Evolutionary conservation across 1,139 yeast species (phyloP), one percentile per base, ranked within the genome.

Genomic region (Yamadazyma diospyri): DNA sequence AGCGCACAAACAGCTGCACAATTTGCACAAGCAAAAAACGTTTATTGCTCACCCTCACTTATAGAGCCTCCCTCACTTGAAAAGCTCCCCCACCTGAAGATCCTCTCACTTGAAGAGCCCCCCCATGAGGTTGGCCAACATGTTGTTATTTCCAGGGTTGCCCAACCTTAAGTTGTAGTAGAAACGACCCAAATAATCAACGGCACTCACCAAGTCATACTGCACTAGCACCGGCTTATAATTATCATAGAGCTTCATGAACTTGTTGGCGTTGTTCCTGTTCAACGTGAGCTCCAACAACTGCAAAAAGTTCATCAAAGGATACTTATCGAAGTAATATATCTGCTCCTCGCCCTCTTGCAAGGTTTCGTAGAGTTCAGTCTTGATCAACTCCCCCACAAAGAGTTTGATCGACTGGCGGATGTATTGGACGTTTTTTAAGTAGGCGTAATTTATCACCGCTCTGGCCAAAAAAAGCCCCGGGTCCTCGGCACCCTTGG

Each of bases 61-160:
- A n/a, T n/a, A n/a, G n/a, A n/a, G n/a, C n/a, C n/a, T n/a, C n/a
- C n/a, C n/a, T n/a, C n/a, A n/a, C n/a, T n/a, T n/a, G n/a, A n/a
- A n/a, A n/a, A n/a, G n/a, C n/a, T n/a, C n/a, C n/a, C n/a, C n/a
- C n/a, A n/a, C n/a, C 9, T 18, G 20, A 16, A 15, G 20, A 18
- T 9, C 9, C 20, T 18, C 14, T 35, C 51, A 69, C 45, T 67
- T 67, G 46, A 86, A 70, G 35, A 88, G 65, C 20, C 88, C 87
- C 15, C 94, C 81, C 95, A 89, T 85, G 65, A 89, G 69, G 49
- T 82, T 87, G 47, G 87, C 92, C 49, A 89, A 61, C 65, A 85
- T 67, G 51, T 87, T 86, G 12, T 69, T 70, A 37, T 75, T 80
- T 33, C 69, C 76, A 12, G 72, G 59, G 27, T 81, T 74, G 10